phyloP scores from a whole-genome alignment of 352 stramenopile species.

The Hyaloperonospora brassicae region DNA sequence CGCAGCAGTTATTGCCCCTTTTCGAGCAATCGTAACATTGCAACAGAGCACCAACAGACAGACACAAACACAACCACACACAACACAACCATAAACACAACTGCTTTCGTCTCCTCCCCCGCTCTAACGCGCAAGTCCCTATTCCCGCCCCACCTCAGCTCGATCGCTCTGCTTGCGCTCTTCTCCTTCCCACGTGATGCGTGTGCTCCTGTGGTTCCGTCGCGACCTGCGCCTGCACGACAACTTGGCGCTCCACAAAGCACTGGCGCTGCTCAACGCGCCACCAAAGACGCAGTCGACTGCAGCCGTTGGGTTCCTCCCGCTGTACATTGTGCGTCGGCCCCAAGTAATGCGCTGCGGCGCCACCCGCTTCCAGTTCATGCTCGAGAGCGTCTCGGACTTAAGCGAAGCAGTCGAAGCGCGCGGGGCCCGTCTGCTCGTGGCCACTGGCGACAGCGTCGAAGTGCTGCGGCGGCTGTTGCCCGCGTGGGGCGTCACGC shows the following conservation, averaged over 20 bases:
- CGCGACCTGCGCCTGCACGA: conserved; percentile 95
- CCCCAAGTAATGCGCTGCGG: conserved; percentile 80
- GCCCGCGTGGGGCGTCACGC: conserved; percentile 80
- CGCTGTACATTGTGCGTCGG: conserved; percentile 86
- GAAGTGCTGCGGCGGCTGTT: conserved; percentile 78
- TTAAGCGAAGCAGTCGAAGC: conserved; percentile 60
- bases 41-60: too few relatives aligned
- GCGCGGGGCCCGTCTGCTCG: conserved; percentile 54
- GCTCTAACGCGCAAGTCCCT: too few relatives aligned
- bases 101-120: too few relatives aligned
- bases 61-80: too few relatives aligned
- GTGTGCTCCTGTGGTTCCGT: conserved; percentile 87
- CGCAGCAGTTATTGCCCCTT: too few relatives aligned
- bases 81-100: too few relatives aligned
- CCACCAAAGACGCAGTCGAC: conserved; percentile 10
- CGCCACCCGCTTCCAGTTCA: conserved; percentile 85
- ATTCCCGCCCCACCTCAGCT: too few relatives aligned
- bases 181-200: not conserved
- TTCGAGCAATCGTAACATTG: too few relatives aligned
- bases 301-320: conserved; percentile 48
- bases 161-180: too few relatives aligned
- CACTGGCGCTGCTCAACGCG: conserved; percentile 36
- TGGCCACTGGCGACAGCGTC: conserved; percentile 66
- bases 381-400: conserved; percentile 89
- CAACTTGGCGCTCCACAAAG: conserved; percentile 87